Percentiles rank a stretch among this genome's conserved stretches.
Evolutionary conservation across 352 stramenopile species (phyloP).

Genomic region (Hyaloperonospora arabidopsidis): DNA sequence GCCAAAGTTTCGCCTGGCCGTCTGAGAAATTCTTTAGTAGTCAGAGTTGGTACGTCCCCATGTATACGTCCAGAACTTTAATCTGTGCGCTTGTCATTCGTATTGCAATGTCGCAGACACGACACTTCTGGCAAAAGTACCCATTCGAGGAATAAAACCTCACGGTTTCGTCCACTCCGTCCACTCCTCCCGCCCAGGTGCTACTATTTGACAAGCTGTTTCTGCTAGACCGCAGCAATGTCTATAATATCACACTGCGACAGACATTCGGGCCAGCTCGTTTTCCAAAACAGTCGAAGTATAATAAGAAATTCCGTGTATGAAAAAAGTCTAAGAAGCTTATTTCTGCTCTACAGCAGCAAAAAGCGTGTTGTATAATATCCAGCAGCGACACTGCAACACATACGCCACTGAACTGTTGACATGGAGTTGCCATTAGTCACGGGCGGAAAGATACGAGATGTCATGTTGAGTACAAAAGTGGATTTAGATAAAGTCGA

Average conservation of each 20-base stretch:
- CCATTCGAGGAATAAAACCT: slow-evolving; percentile 6
- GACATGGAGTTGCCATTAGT: neutral
- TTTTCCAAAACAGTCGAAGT: neutral
- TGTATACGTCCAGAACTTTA: no score
- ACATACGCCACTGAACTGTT: no score
- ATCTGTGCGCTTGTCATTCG: neutral
- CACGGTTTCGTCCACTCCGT: slow-evolving; percentile 6
- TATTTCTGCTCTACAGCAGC: no score
- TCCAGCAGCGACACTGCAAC: no score
- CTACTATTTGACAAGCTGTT: slow-evolving; percentile 11
- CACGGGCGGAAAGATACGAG: neutral
- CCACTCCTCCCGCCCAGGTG: slow-evolving; percentile 1
- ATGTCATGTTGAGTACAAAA: neutral
- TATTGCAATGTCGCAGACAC: slow-evolving; percentile 5
- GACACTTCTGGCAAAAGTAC: slow-evolving; percentile 3
- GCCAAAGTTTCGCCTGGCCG: no score
- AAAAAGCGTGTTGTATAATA: no score
- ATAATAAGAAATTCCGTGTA: no score
- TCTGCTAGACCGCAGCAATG: slow-evolving; percentile 1
- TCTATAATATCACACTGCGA: slow-evolving; percentile 12
- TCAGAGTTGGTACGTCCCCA: no score
- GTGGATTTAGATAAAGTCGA: neutral
- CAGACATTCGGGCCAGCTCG: slow-evolving; percentile 12
- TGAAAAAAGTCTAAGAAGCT: no score
- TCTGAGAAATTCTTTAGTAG: no score